Percentiles rank a stretch among this genome's conserved stretches.
Conservation (phyloP, 306 rosid genomes). For the Cucurbita maxima region DNA sequence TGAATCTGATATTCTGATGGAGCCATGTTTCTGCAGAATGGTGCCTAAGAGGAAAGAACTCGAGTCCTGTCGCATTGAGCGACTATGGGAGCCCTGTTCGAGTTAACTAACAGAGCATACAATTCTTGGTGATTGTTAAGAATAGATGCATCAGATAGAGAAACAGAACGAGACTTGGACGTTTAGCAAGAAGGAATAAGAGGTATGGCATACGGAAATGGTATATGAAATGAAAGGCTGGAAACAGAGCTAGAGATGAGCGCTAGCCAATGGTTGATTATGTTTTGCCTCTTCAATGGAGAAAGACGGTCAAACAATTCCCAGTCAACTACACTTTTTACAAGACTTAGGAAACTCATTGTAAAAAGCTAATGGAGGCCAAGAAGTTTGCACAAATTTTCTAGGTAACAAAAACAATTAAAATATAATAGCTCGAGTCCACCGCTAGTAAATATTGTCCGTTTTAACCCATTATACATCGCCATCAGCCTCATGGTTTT, state of each 20-base stretch:
- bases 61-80: constrained; percentile 76
- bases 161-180: too few species aligned
- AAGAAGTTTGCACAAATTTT: background rate
- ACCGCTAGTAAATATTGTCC: too few species aligned
- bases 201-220: too few species aligned
- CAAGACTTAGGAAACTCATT: background rate
- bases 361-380: background rate
- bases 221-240: too few species aligned
- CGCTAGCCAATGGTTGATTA: too few species aligned
- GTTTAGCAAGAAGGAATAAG: too few species aligned
- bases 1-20: constrained; percentile 65
- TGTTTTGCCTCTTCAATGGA: too few species aligned
- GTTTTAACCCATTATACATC: too few species aligned
- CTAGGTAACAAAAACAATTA: background rate
- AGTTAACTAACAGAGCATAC: constrained; percentile 5
- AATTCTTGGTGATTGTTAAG: background rate
- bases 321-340: background rate
- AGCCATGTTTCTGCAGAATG: constrained; percentile 43
- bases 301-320: too few species aligned
- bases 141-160: too few species aligned
- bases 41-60: constrained; percentile 70
- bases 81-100: constrained; percentile 75
- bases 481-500: too few species aligned
- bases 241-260: too few species aligned
- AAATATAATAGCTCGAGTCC: background rate